Percentiles rank a stretch among this genome's conserved stretches.
phyloP scores from a whole-genome alignment of 768 basidiomycete genomes.

The Cyclocybe cylindracea region DNA sequence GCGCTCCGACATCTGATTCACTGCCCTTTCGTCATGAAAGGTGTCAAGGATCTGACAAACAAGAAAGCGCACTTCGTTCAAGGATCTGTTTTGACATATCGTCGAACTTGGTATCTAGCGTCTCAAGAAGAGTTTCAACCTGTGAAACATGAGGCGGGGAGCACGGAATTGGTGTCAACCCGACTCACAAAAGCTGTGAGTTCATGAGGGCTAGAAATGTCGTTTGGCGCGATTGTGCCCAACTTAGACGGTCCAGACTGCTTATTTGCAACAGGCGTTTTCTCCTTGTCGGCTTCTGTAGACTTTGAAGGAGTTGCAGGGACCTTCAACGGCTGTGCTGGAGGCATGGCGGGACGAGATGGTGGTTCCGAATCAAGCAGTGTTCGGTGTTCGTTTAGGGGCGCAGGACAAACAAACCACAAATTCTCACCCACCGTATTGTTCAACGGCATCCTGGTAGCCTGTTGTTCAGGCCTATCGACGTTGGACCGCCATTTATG shows the following conservation, averaged over 20 bases:
- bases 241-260: conserved; percentile 39
- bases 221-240: conserved; percentile 45
- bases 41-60: neutral
- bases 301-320: conserved; percentile 56
- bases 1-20: conserved; percentile 90
- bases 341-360: conserved; percentile 25
- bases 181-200: conserved; percentile 87
- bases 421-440: too few relatives aligned
- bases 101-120: conserved; percentile 89
- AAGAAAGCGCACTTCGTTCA: conserved; percentile 64
- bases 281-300: conserved; percentile 45
- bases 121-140: conserved; percentile 88
- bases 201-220: conserved; percentile 92
- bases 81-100: conserved; percentile 92
- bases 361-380: too few relatives aligned
- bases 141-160: conserved; percentile 26
- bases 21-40: conserved; percentile 37
- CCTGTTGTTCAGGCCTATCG: too few relatives aligned
- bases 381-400: too few relatives aligned
- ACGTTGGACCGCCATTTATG: too few relatives aligned
- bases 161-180: neutral
- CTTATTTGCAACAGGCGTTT: conserved; percentile 53
- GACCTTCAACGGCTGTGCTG: conserved; percentile 70
- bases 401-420: too few relatives aligned
- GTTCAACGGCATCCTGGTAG: too few relatives aligned